Conservation (phyloP, 176 grass and related monocot genomes). For the Aegilops tauschii region DNA sequence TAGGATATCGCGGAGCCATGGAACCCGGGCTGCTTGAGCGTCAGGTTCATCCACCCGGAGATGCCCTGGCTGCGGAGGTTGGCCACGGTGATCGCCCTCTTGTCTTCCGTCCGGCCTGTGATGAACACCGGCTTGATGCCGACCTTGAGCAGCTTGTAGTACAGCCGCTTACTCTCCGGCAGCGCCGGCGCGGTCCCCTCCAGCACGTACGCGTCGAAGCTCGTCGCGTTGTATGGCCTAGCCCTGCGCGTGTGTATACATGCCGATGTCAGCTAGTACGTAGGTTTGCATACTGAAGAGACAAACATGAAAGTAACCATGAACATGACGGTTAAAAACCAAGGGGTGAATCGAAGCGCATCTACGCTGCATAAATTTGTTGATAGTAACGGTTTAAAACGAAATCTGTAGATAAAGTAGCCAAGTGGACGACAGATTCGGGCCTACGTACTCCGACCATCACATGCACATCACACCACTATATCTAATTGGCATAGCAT, state of each 20-base stretch:
- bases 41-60: slow-evolving; percentile 29
- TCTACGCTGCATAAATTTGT: too few relatives aligned
- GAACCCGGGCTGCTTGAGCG: slow-evolving; percentile 27
- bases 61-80: slow-evolving; percentile 38
- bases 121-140: slow-evolving; percentile 50
- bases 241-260: background rate
- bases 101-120: slow-evolving; percentile 34
- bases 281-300: too few relatives aligned
- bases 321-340: too few relatives aligned
- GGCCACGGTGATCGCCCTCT: background rate
- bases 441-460: too few relatives aligned
- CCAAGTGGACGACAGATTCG: too few relatives aligned
- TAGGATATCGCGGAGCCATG: background rate
- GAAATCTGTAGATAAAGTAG: background rate
- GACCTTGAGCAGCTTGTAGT: background rate
- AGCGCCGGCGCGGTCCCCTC: slow-evolving; percentile 29
- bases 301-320: too few relatives aligned
- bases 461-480: too few relatives aligned
- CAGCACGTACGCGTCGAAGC: slow-evolving; percentile 30
- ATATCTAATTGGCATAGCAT: too few relatives aligned
- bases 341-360: too few relatives aligned
- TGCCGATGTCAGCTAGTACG: too few relatives aligned
- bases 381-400: too few relatives aligned
- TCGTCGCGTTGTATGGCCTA: slow-evolving; percentile 23
- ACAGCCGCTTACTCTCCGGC: slow-evolving; percentile 35